These are phyloP conservation scores for Fusarium proliferatum DNA, from an alignment of 2,329 filamentous ascomycete species.

Conservation along the genomic window DNA sequence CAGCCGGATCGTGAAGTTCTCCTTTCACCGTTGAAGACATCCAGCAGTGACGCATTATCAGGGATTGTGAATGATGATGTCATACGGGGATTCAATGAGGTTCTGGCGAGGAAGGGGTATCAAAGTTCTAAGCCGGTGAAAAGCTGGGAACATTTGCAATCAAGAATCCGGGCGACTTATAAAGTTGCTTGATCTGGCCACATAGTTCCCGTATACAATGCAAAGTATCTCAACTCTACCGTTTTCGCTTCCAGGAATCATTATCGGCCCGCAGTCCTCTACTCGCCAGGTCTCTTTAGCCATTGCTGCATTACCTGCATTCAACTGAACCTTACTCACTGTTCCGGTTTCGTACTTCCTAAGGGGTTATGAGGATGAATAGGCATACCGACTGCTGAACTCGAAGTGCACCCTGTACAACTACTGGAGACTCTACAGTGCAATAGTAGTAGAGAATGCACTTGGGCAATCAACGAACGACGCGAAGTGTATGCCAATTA, in stretches of 20 bases:
- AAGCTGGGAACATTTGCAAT: background rate
- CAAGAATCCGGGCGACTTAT: background rate
- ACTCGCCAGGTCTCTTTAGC: background rate
- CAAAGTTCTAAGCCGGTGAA: background rate
- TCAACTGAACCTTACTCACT: background rate
- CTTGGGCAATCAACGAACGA: too few relatives aligned
- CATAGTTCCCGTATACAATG: background rate
- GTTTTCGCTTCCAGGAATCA: rapidly evolving
- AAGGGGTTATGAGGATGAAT: background rate
- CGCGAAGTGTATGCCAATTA: too few relatives aligned
- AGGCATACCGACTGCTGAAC: background rate
- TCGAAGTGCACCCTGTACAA: background rate
- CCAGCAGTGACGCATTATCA: rapidly evolving
- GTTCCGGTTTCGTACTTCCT: background rate
- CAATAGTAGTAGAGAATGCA: too few relatives aligned
- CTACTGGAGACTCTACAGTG: too few relatives aligned
- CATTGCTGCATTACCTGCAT: background rate
- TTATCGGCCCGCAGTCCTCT: background rate
- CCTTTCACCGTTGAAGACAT: background rate
- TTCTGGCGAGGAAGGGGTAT: background rate
- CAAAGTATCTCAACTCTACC: background rate
- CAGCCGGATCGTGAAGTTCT: background rate
- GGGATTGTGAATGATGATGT: background rate
- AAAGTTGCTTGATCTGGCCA: background rate
- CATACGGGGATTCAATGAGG: background rate